phyloP scores from a whole-genome alignment of 805 yeast genomes.

The Nakazawaea populi region DNA sequence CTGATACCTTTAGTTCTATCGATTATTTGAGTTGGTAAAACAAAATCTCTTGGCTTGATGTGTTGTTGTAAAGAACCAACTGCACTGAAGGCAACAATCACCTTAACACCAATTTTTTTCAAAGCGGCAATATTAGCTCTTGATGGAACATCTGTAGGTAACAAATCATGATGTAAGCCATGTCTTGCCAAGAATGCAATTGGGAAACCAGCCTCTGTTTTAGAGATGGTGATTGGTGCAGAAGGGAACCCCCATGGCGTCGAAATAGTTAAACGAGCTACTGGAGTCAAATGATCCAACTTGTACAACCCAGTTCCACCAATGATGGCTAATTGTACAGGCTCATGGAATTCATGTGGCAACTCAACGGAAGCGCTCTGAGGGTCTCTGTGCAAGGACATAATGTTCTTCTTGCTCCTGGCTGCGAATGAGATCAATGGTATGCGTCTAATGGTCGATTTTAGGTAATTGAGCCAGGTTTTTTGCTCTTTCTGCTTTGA shows the following conservation, averaged over 20 bases:
- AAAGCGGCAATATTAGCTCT: constrained; percentile 95
- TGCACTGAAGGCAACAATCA: constrained; percentile 88
- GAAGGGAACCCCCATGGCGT: constrained; percentile 99
- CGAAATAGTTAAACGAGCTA: constrained; percentile 71
- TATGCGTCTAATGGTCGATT: constrained; percentile 4
- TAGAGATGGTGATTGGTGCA: constrained; percentile 87
- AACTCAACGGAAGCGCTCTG: constrained; percentile 16
- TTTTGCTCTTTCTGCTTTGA: no score
- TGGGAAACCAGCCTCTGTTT: constrained; percentile 67
- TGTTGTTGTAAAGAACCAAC: constrained; percentile 92
- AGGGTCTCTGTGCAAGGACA: constrained; percentile 10
- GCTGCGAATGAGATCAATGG: background rate
- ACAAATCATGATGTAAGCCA: constrained; percentile 81
- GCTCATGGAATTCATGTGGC: constrained; percentile 53
- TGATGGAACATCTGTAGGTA: constrained; percentile 90
- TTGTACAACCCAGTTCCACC: constrained; percentile 99
- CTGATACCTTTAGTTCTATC: constrained; percentile 97
- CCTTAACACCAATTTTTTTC: constrained; percentile 80
- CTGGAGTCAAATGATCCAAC: constrained; percentile 74
- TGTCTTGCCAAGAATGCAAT: constrained; percentile 95
- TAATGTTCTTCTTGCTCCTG: background rate
- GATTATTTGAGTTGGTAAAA: constrained; percentile 92
- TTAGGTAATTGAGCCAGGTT: background rate
- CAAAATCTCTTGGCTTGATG: constrained; percentile 92
- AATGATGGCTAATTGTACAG: constrained; percentile 80